Conservation (phyloP, 2,329 filamentous ascomycete species). For the Fusarium agapanthi region DNA sequence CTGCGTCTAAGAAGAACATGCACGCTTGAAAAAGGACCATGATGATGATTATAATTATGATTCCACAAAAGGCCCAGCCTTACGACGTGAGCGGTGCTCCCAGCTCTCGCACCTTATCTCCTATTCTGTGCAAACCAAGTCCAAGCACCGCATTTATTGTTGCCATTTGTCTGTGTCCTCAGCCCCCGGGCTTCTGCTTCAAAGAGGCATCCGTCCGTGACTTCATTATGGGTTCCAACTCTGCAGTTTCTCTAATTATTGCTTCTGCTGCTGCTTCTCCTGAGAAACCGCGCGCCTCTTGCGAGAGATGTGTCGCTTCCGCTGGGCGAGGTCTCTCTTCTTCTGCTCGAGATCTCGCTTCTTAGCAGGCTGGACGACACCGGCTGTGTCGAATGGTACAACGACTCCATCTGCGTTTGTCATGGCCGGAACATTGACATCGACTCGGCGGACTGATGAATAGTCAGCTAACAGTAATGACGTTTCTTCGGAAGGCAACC, state of each 20-base stretch:
- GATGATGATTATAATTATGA: slow-evolving; percentile 3
- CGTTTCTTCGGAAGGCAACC: neutral
- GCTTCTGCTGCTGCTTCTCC: slow-evolving; percentile 9
- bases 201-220: slow-evolving; percentile 7
- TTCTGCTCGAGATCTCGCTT: slow-evolving; percentile 20
- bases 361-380: slow-evolving; percentile 53
- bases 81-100: slow-evolving; percentile 13
- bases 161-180: neutral
- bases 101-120: slow-evolving; percentile 19
- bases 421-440: slow-evolving; percentile 56
- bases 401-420: slow-evolving; percentile 55
- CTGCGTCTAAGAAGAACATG: neutral
- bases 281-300: slow-evolving; percentile 3
- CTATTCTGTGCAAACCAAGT: slow-evolving; percentile 23
- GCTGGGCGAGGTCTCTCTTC: neutral
- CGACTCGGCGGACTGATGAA: slow-evolving; percentile 31
- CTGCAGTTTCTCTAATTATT: neutral
- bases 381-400: slow-evolving; percentile 54
- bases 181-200: neutral
- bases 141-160: slow-evolving; percentile 6
- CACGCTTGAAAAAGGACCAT: neutral
- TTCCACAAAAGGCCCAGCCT: slow-evolving; percentile 19
- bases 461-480: slow-evolving; percentile 4
- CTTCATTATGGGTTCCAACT: slow-evolving; percentile 13
- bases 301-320: neutral